Percentiles rank a stretch among this genome's conserved stretches.
These are phyloP conservation scores for Aspergillus egyptiacus DNA, from an alignment of 495 filamentous ascomycete species.

Conservation along the genomic window DNA sequence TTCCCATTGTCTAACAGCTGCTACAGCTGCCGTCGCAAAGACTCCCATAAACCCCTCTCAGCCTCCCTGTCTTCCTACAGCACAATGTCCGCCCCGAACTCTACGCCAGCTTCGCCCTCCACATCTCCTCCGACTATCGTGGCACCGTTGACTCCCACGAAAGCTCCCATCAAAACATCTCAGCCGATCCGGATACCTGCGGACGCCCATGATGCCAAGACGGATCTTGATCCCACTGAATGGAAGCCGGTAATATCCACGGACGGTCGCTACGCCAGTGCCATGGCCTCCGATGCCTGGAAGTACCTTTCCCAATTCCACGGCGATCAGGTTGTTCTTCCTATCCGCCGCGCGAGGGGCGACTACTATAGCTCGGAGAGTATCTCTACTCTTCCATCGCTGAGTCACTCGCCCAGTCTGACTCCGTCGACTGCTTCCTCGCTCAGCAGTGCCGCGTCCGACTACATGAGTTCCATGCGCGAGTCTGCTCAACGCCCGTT, in stretches of 20 bases:
- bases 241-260: conserved; percentile 50
- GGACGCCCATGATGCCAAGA: conserved; percentile 33
- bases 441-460: conserved; percentile 35
- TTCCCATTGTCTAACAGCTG: conserved; percentile 6
- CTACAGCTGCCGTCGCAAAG: conserved; percentile 48
- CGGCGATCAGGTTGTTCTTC: conserved; percentile 22
- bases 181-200: conserved; percentile 38
- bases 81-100: conserved; percentile 24
- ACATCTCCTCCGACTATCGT: conserved; percentile 41
- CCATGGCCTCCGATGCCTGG: conserved; percentile 43
- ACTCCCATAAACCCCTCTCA: conserved; percentile 45
- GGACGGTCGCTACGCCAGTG: conserved; percentile 13
- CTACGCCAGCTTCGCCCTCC: conserved; percentile 30
- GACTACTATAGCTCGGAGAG: conserved; percentile 29
- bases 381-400: conserved; percentile 33
- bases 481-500: conserved; percentile 34
- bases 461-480: conserved; percentile 32
- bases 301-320: conserved; percentile 47
- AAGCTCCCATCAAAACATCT: conserved; percentile 23
- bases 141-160: conserved; percentile 39
- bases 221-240: conserved; percentile 53
- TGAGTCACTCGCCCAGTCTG: conserved; percentile 34
- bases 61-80: conserved; percentile 31
- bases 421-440: conserved; percentile 44
- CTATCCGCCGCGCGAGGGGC: conserved; percentile 24